phyloP scores from a whole-genome alignment of 495 filamentous ascomycete genomes.

The Tuber brumale region DNA sequence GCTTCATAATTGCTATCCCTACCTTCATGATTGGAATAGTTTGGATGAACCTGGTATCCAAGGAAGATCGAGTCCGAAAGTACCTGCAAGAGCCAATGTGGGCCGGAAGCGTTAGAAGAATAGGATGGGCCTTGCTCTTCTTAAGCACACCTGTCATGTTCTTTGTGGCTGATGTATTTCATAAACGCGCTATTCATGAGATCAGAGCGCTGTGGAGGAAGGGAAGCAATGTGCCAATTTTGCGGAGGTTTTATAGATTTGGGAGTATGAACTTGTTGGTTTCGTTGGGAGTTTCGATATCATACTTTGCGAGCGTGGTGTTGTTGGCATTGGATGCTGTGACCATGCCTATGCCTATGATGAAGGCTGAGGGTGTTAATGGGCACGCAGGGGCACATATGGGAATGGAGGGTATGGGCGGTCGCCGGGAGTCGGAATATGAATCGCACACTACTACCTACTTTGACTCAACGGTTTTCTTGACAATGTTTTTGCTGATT shows the following conservation, averaged over 20 bases:
- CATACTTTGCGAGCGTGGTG: conserved; percentile 77
- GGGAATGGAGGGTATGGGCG: conserved; percentile 8
- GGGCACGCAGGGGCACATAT: conserved; percentile 14
- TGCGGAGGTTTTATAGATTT: conserved; percentile 79
- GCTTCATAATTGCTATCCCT: conserved; percentile 69
- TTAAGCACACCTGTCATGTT: conserved; percentile 87
- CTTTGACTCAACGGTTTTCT: conserved; percentile 90
- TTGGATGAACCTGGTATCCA: conserved; percentile 73
- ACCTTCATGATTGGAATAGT: conserved; percentile 87
- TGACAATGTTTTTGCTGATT: conserved; percentile 84
- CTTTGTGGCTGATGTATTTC: conserved; percentile 80
- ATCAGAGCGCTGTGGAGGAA: conserved; percentile 70
- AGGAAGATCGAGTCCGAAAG: conserved; percentile 50
- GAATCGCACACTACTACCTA: conserved; percentile 57
- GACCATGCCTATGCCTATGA: conserved; percentile 10
- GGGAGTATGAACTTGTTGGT: conserved; percentile 96
- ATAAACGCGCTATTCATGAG: conserved; percentile 70
- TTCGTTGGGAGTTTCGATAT: conserved; percentile 79
- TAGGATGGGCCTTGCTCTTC: conserved; percentile 77
- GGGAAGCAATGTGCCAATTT: conserved; percentile 67
- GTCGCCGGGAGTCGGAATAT: background rate
- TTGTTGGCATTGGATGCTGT: conserved; percentile 66
- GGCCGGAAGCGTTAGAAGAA: conserved; percentile 66
- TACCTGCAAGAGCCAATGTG: conserved; percentile 65
- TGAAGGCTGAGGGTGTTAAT: conserved; percentile 24